Conservation (phyloP, 345 rosid genomes). For the Eucalyptus viminalis region DNA sequence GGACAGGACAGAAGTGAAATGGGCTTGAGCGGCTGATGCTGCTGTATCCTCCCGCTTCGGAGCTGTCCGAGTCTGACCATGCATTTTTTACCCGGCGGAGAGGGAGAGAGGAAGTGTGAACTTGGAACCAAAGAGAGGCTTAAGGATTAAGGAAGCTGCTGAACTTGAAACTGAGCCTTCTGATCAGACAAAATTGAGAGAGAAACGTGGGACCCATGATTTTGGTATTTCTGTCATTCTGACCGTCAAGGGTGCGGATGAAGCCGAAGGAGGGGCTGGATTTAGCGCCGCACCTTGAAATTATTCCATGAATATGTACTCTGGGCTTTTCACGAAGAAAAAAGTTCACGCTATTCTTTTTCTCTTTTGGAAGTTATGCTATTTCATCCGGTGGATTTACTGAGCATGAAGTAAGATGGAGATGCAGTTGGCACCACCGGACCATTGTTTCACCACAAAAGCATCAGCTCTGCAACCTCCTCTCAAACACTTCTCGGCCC, state of each 20-base stretch:
- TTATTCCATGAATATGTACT: background rate
- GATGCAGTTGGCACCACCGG: background rate
- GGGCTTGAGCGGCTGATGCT: background rate
- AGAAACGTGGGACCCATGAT: background rate
- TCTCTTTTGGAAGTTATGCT: background rate
- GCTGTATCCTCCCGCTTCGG: background rate
- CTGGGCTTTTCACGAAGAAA: background rate
- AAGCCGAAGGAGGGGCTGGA: background rate
- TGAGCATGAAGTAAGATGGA: background rate
- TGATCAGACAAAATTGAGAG: background rate
- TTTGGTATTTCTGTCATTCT: background rate
- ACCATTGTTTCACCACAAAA: background rate
- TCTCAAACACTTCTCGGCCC: background rate
- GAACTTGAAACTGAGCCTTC: background rate
- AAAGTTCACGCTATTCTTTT: background rate
- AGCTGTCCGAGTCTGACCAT: slow-evolving; percentile 71
- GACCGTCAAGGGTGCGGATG: background rate
- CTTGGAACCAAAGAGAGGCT: background rate
- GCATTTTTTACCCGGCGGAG: slow-evolving; percentile 10
- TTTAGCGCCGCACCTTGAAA: background rate
- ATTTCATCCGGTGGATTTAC: background rate
- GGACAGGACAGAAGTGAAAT: background rate
- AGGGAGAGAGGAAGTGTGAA: background rate
- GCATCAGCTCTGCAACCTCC: background rate
- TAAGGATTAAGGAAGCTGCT: background rate